Percentiles rank a stretch among this genome's conserved stretches.
Conservation (phyloP, 1,284 basidiomycete species). For the Athelia sp. region DNA sequence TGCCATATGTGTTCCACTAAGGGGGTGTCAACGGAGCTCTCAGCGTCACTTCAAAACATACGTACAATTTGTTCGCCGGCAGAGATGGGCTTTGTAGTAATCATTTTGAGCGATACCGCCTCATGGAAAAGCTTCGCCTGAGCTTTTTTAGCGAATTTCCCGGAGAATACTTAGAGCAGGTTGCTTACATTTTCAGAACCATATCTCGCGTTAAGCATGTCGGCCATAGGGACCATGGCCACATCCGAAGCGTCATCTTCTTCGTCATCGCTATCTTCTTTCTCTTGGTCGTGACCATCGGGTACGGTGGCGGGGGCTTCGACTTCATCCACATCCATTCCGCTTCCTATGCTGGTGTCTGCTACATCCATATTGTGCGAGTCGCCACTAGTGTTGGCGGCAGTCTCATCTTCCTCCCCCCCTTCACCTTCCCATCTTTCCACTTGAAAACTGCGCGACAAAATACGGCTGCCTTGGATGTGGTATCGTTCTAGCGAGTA, state of each 20-base stretch:
- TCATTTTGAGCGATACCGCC: slow-evolving; percentile 70
- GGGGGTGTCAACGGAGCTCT: slow-evolving; percentile 1
- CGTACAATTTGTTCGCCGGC: slow-evolving; percentile 86
- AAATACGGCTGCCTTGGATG: slow-evolving; percentile 88
- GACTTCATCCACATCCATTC: slow-evolving; percentile 46
- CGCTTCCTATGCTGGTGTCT: slow-evolving; percentile 29
- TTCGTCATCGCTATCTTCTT: slow-evolving; percentile 33
- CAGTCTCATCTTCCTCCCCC: slow-evolving; percentile 21
- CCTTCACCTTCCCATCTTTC: slow-evolving; percentile 47
- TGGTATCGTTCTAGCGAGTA: slow-evolving; percentile 84
- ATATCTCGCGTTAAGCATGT: slow-evolving; percentile 88
- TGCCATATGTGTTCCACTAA: slow-evolving; percentile 94
- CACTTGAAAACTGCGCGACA: slow-evolving; percentile 87
- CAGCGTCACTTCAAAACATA: slow-evolving; percentile 8
- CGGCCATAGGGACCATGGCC: slow-evolving; percentile 96
- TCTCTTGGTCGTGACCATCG: slow-evolving; percentile 21
- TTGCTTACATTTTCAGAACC: slow-evolving; percentile 77
- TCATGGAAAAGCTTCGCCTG: slow-evolving; percentile 88
- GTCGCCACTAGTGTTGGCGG: slow-evolving; percentile 20
- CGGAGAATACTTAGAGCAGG: not conserved
- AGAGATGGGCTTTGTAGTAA: slow-evolving; percentile 71
- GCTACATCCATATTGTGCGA: slow-evolving; percentile 14
- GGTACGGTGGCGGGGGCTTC: slow-evolving; percentile 18
- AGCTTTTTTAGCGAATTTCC: not conserved
- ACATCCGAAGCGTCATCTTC: slow-evolving; percentile 69